Evolutionary conservation across 305 asterid species (phyloP).

Genomic region (Euphrasia arctica): DNA sequence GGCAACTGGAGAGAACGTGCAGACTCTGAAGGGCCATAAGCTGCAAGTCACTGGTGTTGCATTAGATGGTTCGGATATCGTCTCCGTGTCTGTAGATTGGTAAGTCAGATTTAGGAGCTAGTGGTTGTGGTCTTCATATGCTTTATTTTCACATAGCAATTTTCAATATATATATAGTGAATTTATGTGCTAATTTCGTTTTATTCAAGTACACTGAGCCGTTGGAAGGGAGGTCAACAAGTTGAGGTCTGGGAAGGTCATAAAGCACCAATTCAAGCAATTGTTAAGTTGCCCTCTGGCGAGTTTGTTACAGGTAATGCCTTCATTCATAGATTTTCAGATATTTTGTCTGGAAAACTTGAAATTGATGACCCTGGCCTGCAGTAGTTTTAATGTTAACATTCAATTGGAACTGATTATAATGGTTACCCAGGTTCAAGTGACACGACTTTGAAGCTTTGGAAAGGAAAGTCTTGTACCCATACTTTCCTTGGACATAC

Average conservation of each 20-base stretch:
- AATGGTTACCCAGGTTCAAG: conserved; percentile 69
- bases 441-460: conserved; percentile 84
- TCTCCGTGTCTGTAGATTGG: conserved; percentile 87
- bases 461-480: conserved; percentile 80
- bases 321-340: not conserved
- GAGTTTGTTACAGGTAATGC: conserved; percentile 78
- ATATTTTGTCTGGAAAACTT: conserved; percentile 3
- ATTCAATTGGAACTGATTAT: conserved; percentile 24
- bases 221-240: conserved; percentile 85
- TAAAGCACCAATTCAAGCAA: conserved; percentile 72
- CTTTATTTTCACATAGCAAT: no score
- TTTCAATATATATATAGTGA: not conserved
- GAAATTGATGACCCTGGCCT: conserved; percentile 1
- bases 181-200: conserved; percentile 10
- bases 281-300: conserved; percentile 84
- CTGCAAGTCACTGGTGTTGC: conserved; percentile 82
- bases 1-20: conserved; percentile 75
- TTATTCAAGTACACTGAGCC: conserved; percentile 62
- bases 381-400: conserved; percentile 13
- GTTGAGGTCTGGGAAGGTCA: conserved; percentile 89
- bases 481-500: conserved; percentile 80
- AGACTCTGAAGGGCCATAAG: conserved; percentile 69
- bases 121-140: no score
- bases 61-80: conserved; percentile 74
- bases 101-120: conserved; percentile 26